Evolutionary conservation across 1,284 basidiomycete species (phyloP), one percentile per base, ranked within the genome.

Genomic region (Ustilago trichophora): DNA sequence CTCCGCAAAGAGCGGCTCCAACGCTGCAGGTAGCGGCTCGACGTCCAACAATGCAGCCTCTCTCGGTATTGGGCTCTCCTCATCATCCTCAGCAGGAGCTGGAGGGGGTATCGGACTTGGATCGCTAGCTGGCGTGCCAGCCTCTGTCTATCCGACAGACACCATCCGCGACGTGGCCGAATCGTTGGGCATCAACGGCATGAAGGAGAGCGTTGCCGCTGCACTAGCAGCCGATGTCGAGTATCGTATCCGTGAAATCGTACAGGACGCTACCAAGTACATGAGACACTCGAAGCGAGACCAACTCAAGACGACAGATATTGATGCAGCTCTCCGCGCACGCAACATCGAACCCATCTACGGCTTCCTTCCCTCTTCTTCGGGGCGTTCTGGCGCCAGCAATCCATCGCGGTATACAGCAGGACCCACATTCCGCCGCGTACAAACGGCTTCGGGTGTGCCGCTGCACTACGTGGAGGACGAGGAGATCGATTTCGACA

Each of bases 261-360:
- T 94, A 60, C 91, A 96, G 89, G 94, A 98, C 85, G 93, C 95
- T 10, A 88, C 92, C 21, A 91, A 93, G 60, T 98, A 96, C 82
- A 98, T 97, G 91, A 87, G 93, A 21, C 94, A 98, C 82, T 90
- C 91, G 1, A 88, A 92, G 62, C 86, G 95, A 54, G 91, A 90
- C 24, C 91, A 90, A 0, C 86, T 98, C 80, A 90, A 89, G 12
- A 92, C 92, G 1, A 86, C 89, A 19, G 95, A 99, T 83, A 88
- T 98, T 46, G 93, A 98, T 82, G 88, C 93, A 71, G 96, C 95
- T 1, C 85, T 99, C 44, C 90, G 92, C 60, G 92, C 91, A 2
- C 86, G 95, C 67, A 98, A 97, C 83, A 92, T 98, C 67, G 96
- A 98, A 81, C 85, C 68, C 21, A 56, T 71, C 46, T 71, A 71